These are phyloP conservation scores for Phaeosphaeriaceae sp. DNA, from an alignment of 2,329 filamentous ascomycete species.

Conservation along the genomic window DNA sequence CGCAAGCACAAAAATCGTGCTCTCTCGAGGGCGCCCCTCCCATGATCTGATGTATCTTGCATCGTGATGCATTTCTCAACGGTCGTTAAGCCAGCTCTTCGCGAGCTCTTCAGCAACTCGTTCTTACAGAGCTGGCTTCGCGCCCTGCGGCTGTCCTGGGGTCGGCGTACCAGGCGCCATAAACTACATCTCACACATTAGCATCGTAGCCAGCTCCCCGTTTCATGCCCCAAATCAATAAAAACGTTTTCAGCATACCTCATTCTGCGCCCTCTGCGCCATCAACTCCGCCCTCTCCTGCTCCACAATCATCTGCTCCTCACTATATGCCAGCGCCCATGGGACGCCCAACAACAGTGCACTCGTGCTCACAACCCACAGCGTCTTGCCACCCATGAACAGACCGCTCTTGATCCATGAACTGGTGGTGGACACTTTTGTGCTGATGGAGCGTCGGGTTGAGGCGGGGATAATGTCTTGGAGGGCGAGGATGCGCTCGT, in stretches of 20 bases:
- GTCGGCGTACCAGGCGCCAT: conserved; percentile 39
- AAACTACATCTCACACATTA: conserved; percentile 29
- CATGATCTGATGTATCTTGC: neutral
- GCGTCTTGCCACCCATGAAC: conserved; percentile 79
- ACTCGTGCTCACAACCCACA: conserved; percentile 91
- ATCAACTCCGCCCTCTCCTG: conserved; percentile 98
- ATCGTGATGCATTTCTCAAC: neutral
- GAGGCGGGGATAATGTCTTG: conserved; percentile 84
- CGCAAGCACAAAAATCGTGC: conserved; percentile 19
- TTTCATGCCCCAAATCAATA: too few species aligned
- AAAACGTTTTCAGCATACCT: conserved; percentile 60
- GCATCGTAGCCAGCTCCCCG: neutral
- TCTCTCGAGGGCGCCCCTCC: conserved; percentile 4
- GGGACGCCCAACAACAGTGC: conserved; percentile 90
- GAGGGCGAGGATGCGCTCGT: conserved; percentile 72
- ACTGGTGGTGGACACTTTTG: conserved; percentile 58
- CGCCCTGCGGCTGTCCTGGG: conserved; percentile 32
- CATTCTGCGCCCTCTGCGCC: conserved; percentile 82
- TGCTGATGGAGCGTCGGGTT: conserved; percentile 65
- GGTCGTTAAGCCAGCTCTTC: neutral
- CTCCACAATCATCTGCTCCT: conserved; percentile 96
- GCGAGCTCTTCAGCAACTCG: neutral
- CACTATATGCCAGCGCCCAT: conserved; percentile 88
- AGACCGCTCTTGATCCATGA: conserved; percentile 67
- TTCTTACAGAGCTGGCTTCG: conserved; percentile 45